phyloP scores from a whole-genome alignment of 768 basidiomycete species.

The Strobilomyces confusus region DNA sequence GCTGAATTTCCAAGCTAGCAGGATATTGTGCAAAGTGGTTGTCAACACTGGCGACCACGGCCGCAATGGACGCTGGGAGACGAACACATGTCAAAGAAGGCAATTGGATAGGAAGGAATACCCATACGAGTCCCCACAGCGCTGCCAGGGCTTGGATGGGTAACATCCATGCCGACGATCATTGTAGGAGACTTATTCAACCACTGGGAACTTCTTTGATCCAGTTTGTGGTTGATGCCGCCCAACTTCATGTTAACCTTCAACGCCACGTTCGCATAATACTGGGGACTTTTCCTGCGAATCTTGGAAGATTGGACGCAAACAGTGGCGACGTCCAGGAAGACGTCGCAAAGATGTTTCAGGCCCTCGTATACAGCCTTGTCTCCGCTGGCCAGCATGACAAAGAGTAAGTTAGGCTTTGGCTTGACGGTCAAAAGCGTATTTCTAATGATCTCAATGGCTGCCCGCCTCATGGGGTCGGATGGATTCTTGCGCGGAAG shows the following conservation, averaged over 20 bases:
- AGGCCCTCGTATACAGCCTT: conserved; percentile 48
- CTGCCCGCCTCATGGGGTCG: conserved; percentile 52
- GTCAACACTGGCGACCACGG: conserved; percentile 50
- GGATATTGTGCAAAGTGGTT: conserved; percentile 46
- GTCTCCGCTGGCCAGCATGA: conserved; percentile 46
- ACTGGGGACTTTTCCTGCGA: conserved; percentile 54
- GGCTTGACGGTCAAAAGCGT: conserved; percentile 36
- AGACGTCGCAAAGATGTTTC: conserved; percentile 51
- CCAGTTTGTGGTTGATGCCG: conserved; percentile 48
- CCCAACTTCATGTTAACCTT: conserved; percentile 57
- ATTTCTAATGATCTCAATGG: conserved; percentile 44
- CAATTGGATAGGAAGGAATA: background rate
- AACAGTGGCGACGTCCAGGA: conserved; percentile 52
- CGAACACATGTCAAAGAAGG: background rate
- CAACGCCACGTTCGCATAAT: conserved; percentile 52
- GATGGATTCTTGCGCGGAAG: conserved; percentile 49
- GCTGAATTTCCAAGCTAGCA: conserved; percentile 45
- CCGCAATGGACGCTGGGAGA: conserved; percentile 43
- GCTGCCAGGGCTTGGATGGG: conserved; percentile 76
- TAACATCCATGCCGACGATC: conserved; percentile 62
- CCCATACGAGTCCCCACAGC: conserved; percentile 43
- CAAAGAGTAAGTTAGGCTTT: conserved; percentile 43
- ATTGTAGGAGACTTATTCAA: conserved; percentile 42
- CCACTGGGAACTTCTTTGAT: conserved; percentile 36
- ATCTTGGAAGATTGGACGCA: conserved; percentile 74